Evolutionary conservation across 805 yeast species (phyloP), one percentile per base, ranked within the genome.

Genomic region (Priceomyces melissophilus): DNA sequence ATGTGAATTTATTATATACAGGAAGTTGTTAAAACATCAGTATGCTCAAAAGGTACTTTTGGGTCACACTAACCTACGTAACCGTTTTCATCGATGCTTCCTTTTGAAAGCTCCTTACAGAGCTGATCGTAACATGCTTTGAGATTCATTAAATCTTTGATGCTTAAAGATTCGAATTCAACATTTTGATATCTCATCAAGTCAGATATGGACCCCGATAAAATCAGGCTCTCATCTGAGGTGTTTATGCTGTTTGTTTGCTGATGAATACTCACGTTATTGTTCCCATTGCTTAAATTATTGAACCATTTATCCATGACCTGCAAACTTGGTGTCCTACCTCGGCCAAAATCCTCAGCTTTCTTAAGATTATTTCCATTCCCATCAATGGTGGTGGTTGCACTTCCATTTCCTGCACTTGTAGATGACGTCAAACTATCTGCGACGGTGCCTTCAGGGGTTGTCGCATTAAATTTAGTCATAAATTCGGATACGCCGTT

Each of bases 231-330:
- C 3, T 28, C 45, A n/a, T 38, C 42, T 4, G 38, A 35, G n/a
- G 39, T 17, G 15, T 33, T 40, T 32, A 38, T 44, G 11, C 32
- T 39, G 6, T 42, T 44, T 5, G 45, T 42, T 7, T 28, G 20
- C 30, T 34, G 39, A 17, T 36, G 39, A n/a, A 29, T 23, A 5
- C 16, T 13, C 16, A 30, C 38, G 15, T 17, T 20, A 27, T 26
- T 35, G 20, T 13, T 26, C 13, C 20, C 27, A 13, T 30, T 29
- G 37, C 38, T 33, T 8, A 69, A 46, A 47, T 65, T 67, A 46
- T 58, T 64, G 43, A 69, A 65, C 73, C 73, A 69, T 44, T 60
- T 65, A 44, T 69, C 75, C 69, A 69, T 66, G 12, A 69, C 56
- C 42, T 68, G 74, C 15, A 65, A 42, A 46, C 73, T 67, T 23